Conservation (phyloP, 306 rosid genomes). For the Casuarina glauca region DNA sequence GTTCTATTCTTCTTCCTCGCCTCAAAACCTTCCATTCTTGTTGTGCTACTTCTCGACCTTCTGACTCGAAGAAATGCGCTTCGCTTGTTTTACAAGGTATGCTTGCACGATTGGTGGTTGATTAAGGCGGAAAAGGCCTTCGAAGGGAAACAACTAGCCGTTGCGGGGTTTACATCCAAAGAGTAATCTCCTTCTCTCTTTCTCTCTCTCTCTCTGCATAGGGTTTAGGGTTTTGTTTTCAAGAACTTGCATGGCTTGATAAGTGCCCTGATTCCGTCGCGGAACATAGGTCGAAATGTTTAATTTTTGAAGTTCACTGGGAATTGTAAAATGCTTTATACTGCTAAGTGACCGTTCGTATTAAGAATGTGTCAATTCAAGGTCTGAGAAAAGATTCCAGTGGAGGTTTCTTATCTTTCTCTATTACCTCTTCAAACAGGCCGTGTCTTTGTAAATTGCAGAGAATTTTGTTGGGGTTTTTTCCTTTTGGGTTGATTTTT, state of each 20-base stretch:
- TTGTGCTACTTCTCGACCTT: background rate
- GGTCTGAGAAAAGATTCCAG: background rate
- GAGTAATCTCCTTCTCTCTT: constrained; percentile 33
- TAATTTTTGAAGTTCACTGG: background rate
- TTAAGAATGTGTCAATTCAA: background rate
- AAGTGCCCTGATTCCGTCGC: background rate
- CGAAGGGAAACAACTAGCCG: constrained; percentile 51
- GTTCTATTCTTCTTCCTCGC: background rate
- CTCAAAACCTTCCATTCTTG: background rate
- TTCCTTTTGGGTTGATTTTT: background rate
- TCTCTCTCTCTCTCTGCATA: background rate
- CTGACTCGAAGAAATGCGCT: background rate
- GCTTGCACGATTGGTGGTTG: constrained; percentile 72
- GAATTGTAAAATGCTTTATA: background rate
- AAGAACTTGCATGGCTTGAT: background rate
- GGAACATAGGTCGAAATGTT: background rate
- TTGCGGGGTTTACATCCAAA: constrained; percentile 55
- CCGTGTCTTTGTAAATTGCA: no score
- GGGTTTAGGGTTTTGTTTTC: constrained; percentile 2
- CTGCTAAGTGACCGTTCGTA: background rate
- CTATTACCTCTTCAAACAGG: no score
- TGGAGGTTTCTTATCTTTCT: background rate
- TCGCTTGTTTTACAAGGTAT: constrained; percentile 36
- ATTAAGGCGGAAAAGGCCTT: constrained; percentile 32
- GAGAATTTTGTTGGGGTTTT: background rate